Percentiles rank a stretch among this genome's conserved stretches.
Conservation (phyloP, 2,329 filamentous ascomycete species). For the Annulohypoxylon truncatum region DNA sequence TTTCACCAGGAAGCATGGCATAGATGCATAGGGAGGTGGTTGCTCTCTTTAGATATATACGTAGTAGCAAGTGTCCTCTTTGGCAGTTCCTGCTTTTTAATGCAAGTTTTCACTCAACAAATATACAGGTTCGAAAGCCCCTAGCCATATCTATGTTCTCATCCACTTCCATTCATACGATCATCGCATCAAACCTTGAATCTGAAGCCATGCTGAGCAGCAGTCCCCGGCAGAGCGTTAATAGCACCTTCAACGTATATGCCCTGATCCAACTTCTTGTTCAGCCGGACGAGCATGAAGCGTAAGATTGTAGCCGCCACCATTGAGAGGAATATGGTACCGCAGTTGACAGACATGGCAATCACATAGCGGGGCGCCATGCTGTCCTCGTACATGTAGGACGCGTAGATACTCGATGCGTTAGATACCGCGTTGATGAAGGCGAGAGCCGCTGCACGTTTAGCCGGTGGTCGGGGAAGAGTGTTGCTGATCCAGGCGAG, state of each 20-base stretch:
- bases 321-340: constrained; percentile 72
- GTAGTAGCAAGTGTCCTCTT: neutral
- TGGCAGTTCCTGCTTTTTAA: neutral
- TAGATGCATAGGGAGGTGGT: neutral
- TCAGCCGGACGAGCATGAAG: constrained; percentile 72
- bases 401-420: constrained; percentile 75
- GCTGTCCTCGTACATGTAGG: constrained; percentile 72
- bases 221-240: constrained; percentile 66
- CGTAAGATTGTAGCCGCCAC: constrained; percentile 71
- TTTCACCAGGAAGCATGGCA: neutral
- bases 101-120: neutral
- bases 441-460: constrained; percentile 75
- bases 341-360: constrained; percentile 76
- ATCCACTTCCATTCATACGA: neutral
- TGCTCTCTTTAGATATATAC: neutral
- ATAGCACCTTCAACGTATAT: constrained; percentile 67
- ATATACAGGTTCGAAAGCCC: neutral
- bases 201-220: constrained; percentile 71
- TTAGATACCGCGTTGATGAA: constrained; percentile 82
- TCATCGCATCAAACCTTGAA: constrained; percentile 64
- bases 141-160: too few relatives aligned
- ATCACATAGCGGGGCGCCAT: constrained; percentile 59
- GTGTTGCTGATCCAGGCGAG: constrained; percentile 82
- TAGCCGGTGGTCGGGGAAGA: constrained; percentile 79
- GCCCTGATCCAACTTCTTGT: constrained; percentile 75